Base-by-base conservation (phyloP, 2,329 filamentous ascomycete species). In the Paramyrothecium roridum region DNA sequence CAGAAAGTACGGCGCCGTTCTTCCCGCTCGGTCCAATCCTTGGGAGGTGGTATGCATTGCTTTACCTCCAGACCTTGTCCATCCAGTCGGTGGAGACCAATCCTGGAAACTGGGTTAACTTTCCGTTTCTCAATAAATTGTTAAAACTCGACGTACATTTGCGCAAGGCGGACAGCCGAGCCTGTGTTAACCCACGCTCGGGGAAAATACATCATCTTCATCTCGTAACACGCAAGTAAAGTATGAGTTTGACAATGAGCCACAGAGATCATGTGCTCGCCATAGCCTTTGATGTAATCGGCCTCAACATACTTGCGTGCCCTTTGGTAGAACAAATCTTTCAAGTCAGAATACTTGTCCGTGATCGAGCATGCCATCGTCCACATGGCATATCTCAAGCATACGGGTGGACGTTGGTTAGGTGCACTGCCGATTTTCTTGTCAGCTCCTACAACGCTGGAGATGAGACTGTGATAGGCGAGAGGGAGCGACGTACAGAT, bases 141-240 rank as follows among this genome's bases (percentile, higher is more conserved):
- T 33, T 34, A 33, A 13, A 17, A 12, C 10, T 21, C 17, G 20
- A 70, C 81, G 70, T 69, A 86, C 93, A 98, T 97, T 66, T 96
- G 88, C 52, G 85, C 84, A 53, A 98, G 73, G 52, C 93, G 84
- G n/a, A 88, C 84, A 4, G 89, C 89, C 58, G 90, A 82, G 21
- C 93, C 95, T 3, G 90, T 88, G 62, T 90, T 97, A 76, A 96
- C 85, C 95, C 95, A 98, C 1, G 95, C 95, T 61, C 95, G 81
- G 1, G 95, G 93, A 64, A 98, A 98, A 70, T 92, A 96, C 90
- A 98, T 96, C 82, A 90, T 89, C 74, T 93, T 96, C 78, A 97
- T 98, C 71, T 99, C 95, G 65, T 96, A 97, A 1, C 83, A 86
- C 7, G 87, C 84, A 50, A 96, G 80, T 20, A 98, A 76, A 23